Conservation (phyloP, 75 land plant genomes). For the Larix kaempferi region DNA sequence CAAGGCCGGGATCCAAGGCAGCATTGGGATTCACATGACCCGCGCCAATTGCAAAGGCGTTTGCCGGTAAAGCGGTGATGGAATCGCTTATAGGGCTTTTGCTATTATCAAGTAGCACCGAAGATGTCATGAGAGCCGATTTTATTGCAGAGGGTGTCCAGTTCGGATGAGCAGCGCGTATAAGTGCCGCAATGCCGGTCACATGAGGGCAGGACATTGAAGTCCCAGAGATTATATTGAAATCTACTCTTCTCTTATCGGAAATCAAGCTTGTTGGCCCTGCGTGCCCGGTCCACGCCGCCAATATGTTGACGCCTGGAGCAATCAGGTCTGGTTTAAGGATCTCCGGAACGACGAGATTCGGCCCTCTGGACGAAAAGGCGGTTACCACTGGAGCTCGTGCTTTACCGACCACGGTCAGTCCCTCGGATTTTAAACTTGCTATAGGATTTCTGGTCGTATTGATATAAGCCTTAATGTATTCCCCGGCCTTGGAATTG, state of each 20-base stretch:
- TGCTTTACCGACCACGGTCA: neutral
- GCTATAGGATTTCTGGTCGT: slow-evolving; percentile 2
- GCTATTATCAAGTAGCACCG: slow-evolving; percentile 6
- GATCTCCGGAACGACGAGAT: slow-evolving; percentile 20
- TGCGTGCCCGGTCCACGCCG: slow-evolving; percentile 25
- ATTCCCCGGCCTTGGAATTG: slow-evolving; percentile 9
- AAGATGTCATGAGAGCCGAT: slow-evolving; percentile 35
- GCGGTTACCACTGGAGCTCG: slow-evolving; percentile 51
- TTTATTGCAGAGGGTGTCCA: slow-evolving; percentile 36
- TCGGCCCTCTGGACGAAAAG: slow-evolving; percentile 64
- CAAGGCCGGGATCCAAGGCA: slow-evolving; percentile 17
- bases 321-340: slow-evolving; percentile 54
- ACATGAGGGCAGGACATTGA: slow-evolving; percentile 50
- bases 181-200: slow-evolving; percentile 22
- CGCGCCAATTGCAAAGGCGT: slow-evolving; percentile 17
- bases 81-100: neutral
- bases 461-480: slow-evolving; percentile 23
- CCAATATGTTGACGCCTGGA: slow-evolving; percentile 42
- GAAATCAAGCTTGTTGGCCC: neutral
- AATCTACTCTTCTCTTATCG: slow-evolving; percentile 8
- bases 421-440: neutral
- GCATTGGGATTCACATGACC: slow-evolving; percentile 11
- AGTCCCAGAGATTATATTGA: slow-evolving; percentile 44
- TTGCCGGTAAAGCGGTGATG: slow-evolving; percentile 5
- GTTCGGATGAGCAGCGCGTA: slow-evolving; percentile 19